Evolutionary conservation across 2,329 filamentous ascomycete species (phyloP).

Genomic region (Helotiales sp.): DNA sequence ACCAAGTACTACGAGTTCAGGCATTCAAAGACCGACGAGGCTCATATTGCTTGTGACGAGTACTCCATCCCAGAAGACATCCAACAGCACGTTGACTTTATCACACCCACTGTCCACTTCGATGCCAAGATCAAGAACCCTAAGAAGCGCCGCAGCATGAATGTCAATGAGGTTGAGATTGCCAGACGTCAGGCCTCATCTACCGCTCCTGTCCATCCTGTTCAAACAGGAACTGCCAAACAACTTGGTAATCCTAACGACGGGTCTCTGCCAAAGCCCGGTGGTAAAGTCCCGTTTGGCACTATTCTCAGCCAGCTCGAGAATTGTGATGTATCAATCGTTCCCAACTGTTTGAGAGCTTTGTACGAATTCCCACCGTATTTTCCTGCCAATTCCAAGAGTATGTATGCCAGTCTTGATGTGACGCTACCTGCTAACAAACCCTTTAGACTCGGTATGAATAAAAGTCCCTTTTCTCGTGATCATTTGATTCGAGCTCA

Average conservation of each 20-base stretch:
- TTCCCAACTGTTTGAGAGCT: slow-evolving; percentile 53
- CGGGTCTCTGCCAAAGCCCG: slow-evolving; percentile 34
- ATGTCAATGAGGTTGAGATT: not conserved
- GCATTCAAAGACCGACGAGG: slow-evolving; percentile 49
- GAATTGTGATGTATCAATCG: slow-evolving; percentile 54
- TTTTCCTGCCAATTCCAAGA: slow-evolving; percentile 28
- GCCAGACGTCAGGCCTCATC: slow-evolving; percentile 3
- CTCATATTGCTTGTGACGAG: slow-evolving; percentile 32
- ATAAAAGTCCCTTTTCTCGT: too few species aligned
- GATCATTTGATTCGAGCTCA: too few species aligned
- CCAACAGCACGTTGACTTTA: slow-evolving; percentile 28
- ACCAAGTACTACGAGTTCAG: slow-evolving; percentile 43
- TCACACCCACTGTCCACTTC: slow-evolving; percentile 33
- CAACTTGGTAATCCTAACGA: slow-evolving; percentile 30
- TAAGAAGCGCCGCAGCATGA: slow-evolving; percentile 4
- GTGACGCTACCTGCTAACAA: not conserved
- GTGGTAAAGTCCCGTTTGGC: slow-evolving; percentile 12
- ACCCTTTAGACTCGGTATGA: slow-evolving; percentile 41
- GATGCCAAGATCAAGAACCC: slow-evolving; percentile 20
- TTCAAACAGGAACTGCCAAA: slow-evolving; percentile 48
- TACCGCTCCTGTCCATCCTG: slow-evolving; percentile 5
- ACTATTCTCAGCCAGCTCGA: slow-evolving; percentile 17
- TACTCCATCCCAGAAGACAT: slow-evolving; percentile 28
- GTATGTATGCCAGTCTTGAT: slow-evolving; percentile 32
- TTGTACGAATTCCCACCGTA: slow-evolving; percentile 47